Evolutionary conservation across 495 filamentous ascomycete genomes (phyloP).

Genomic region (Penicillium psychrofluorescens): DNA sequence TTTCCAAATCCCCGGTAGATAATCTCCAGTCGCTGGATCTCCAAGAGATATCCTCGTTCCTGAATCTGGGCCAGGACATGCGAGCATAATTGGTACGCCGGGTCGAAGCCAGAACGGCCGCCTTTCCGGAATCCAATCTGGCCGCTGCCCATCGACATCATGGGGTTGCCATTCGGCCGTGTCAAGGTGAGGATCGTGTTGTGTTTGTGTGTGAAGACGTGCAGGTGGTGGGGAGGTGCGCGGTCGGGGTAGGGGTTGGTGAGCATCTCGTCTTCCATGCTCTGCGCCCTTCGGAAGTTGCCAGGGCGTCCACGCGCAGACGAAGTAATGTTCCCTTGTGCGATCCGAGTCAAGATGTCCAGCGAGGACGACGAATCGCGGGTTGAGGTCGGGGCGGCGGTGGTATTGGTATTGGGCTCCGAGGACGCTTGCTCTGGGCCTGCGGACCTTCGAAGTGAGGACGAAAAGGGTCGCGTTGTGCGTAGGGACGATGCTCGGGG

Average conservation of each 20-base stretch:
- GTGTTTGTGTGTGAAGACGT: constrained; percentile 81
- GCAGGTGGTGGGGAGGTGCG: constrained; percentile 65
- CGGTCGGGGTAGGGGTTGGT: constrained; percentile 31
- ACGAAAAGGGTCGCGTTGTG: constrained; percentile 21
- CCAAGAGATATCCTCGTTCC: constrained; percentile 60
- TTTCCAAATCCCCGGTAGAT: constrained; percentile 73
- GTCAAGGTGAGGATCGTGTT: constrained; percentile 90
- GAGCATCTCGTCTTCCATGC: constrained; percentile 32
- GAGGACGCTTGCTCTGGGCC: no score
- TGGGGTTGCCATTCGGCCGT: constrained; percentile 64
- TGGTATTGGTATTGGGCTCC: no score
- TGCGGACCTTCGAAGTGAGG: constrained; percentile 9
- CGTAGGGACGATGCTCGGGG: constrained; percentile 8
- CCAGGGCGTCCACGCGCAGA: constrained; percentile 13
- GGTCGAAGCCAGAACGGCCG: constrained; percentile 72
- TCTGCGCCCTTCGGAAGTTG: constrained; percentile 26
- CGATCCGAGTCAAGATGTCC: no score
- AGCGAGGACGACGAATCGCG: constrained; percentile 1
- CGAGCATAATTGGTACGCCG: constrained; percentile 82
- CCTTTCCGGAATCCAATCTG: constrained; percentile 83
- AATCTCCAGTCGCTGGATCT: constrained; percentile 58
- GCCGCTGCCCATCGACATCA: constrained; percentile 70
- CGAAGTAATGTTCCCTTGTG: no score
- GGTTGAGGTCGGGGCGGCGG: no score
- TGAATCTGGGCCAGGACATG: constrained; percentile 72